Conservation (phyloP, 2,329 filamentous ascomycete species). For the Cryoendolithus antarcticus region DNA sequence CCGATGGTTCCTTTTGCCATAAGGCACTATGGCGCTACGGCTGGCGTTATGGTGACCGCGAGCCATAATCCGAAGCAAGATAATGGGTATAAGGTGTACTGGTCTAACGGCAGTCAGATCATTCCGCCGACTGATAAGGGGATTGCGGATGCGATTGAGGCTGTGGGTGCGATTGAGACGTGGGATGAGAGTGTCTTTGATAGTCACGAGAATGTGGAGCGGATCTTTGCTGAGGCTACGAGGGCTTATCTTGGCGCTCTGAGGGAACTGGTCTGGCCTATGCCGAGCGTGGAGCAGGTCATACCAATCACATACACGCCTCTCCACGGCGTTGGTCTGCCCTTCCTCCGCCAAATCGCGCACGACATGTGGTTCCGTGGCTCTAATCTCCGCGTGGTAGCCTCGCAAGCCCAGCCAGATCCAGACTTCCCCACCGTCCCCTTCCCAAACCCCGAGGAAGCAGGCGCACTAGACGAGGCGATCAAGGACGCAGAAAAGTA, state of each 20-base stretch:
- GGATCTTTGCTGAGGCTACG: constrained; percentile 28
- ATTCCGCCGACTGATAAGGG: constrained; percentile 49
- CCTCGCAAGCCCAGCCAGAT: constrained; percentile 44
- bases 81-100: constrained; percentile 59
- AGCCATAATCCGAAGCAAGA: constrained; percentile 53
- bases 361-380: constrained; percentile 18
- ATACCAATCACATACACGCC: constrained; percentile 42
- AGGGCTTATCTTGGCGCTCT: constrained; percentile 34
- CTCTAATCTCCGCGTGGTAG: constrained; percentile 33
- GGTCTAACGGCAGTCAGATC: constrained; percentile 53
- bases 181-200: constrained; percentile 36
- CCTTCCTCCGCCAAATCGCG: constrained; percentile 33
- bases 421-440: constrained; percentile 52
- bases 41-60: constrained; percentile 54
- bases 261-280: constrained; percentile 19
- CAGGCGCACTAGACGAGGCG: constrained; percentile 48
- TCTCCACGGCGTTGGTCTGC: constrained; percentile 44
- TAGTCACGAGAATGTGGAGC: constrained; percentile 28
- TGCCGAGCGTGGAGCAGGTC: constrained; percentile 9
- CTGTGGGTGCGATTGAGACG: constrained; percentile 40
- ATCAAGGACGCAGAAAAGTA: constrained; percentile 41
- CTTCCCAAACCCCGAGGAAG: constrained; percentile 55
- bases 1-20: constrained; percentile 52
- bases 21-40: constrained; percentile 39
- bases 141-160: constrained; percentile 44